A percentile compares a stretch with the other conserved stretches of the same genome.
Conservation (phyloP, 2,329 filamentous ascomycete genomes). For the Epichloe uncinata region DNA sequence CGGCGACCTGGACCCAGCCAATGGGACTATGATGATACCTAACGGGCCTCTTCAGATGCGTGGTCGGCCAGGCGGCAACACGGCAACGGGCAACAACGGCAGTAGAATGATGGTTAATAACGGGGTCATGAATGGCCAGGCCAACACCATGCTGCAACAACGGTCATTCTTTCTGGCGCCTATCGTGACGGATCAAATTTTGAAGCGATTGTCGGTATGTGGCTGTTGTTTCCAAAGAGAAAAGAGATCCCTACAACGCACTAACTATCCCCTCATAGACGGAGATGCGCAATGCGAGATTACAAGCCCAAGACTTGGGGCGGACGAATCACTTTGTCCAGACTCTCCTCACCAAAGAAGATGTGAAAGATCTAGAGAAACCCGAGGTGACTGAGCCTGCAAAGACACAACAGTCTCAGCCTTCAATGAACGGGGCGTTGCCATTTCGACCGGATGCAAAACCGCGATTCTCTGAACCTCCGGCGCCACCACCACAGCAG, state of each 20-base stretch:
- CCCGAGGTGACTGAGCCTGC: constrained; percentile 32
- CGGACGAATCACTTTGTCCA: constrained; percentile 74
- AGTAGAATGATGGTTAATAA: constrained; percentile 45
- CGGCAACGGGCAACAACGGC: constrained; percentile 47
- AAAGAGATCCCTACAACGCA: background rate
- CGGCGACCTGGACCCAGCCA: constrained; percentile 76
- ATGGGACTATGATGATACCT: constrained; percentile 57
- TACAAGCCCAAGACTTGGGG: constrained; percentile 75
- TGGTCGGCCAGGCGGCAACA: constrained; percentile 54
- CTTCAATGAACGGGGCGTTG: constrained; percentile 37
- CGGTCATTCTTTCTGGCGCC: constrained; percentile 79
- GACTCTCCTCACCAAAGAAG: constrained; percentile 61
- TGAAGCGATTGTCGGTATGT: constrained; percentile 44
- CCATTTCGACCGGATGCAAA: constrained; percentile 61
- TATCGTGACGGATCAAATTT: constrained; percentile 86
- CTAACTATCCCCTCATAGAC: constrained; percentile 21
- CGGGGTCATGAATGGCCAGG: constrained; percentile 30
- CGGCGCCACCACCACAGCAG: constrained; percentile 84
- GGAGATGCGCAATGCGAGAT: constrained; percentile 84
- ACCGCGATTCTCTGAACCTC: constrained; percentile 80
- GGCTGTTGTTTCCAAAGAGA: background rate
- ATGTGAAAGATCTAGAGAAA: constrained; percentile 44
- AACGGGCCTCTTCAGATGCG: constrained; percentile 57
- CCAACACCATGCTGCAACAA: constrained; percentile 54
- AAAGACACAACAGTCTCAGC: constrained; percentile 30